These are phyloP conservation scores for Saccharomycodes ludwigii DNA, from an alignment of 805 yeast genomes.

Conservation along the genomic window DNA sequence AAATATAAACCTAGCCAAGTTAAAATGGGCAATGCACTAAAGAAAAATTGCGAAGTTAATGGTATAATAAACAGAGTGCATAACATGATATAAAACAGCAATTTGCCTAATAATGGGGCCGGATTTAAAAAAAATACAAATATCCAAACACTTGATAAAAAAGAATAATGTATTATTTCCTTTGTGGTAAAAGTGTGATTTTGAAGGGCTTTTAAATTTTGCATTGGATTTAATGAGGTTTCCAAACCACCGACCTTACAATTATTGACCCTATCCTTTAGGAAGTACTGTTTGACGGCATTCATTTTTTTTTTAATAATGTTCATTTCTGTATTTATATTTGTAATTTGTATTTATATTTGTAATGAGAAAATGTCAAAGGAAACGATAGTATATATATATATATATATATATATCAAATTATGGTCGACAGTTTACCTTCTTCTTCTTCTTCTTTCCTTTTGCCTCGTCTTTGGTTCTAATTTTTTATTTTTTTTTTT, in stretches of 20 bases:
- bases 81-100: constrained; percentile 25
- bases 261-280: constrained; percentile 34
- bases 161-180: constrained; percentile 42
- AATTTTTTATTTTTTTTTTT: too few relatives aligned
- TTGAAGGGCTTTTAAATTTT: constrained; percentile 30
- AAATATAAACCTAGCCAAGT: constrained; percentile 81
- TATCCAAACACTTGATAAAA: constrained; percentile 38
- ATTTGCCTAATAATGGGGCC: constrained; percentile 31
- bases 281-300: constrained; percentile 4
- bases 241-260: constrained; percentile 38
- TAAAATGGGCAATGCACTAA: constrained; percentile 70
- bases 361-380: too few relatives aligned
- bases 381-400: neutral
- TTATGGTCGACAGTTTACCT: neutral
- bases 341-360: too few relatives aligned
- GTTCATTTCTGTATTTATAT: too few relatives aligned
- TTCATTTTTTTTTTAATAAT: constrained; percentile 1
- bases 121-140: constrained; percentile 51
- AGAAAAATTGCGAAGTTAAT: constrained; percentile 69
- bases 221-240: constrained; percentile 34
- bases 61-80: constrained; percentile 50
- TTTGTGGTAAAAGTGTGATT: constrained; percentile 29
- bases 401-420: neutral
- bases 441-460: neutral
- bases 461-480: neutral